A percentile compares a stretch with the other conserved stretches of the same genome.
Conservation (phyloP, 2,329 filamentous ascomycete genomes). For the Ophiostoma montium region DNA sequence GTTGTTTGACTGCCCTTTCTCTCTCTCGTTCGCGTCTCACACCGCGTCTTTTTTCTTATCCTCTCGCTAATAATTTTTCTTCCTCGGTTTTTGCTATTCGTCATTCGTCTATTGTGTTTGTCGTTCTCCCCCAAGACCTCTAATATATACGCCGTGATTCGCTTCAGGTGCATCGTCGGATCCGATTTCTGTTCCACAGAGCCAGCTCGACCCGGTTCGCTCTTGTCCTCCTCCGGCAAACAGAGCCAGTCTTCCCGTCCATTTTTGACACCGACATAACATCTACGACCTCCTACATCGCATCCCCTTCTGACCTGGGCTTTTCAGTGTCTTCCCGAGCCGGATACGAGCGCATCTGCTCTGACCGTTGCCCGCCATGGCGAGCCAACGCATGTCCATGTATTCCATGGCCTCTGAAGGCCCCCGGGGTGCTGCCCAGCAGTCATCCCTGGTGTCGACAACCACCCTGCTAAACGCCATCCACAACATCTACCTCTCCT, state of each 20-base stretch:
- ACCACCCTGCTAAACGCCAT: conserved; percentile 85
- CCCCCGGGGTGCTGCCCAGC: conserved; percentile 44
- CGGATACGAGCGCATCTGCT: conserved; percentile 5
- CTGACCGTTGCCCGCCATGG: conserved; percentile 30
- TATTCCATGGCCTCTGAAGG: conserved; percentile 53
- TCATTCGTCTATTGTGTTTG: not conserved
- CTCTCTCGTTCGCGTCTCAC: not conserved
- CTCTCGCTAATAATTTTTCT: conserved; percentile 2
- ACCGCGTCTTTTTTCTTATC: conserved; percentile 6
- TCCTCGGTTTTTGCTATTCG: not conserved
- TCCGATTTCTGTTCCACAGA: not conserved
- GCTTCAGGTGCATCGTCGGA: not conserved
- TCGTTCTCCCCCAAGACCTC: not conserved
- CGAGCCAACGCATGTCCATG: conserved; percentile 50
- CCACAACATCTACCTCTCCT: conserved; percentile 74
- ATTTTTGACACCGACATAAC: not conserved
- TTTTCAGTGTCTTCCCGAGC: not conserved
- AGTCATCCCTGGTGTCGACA: conserved; percentile 72
- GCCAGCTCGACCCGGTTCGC: not conserved
- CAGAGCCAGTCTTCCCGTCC: not conserved
- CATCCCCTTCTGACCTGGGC: conserved; percentile 11
- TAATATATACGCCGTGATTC: not conserved
- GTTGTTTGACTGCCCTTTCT: conserved; percentile 21
- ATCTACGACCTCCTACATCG: not conserved
- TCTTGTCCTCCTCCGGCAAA: not conserved